Conservation (phyloP, 2,329 filamentous ascomycete genomes). For the Aspergillus phoenicis region DNA sequence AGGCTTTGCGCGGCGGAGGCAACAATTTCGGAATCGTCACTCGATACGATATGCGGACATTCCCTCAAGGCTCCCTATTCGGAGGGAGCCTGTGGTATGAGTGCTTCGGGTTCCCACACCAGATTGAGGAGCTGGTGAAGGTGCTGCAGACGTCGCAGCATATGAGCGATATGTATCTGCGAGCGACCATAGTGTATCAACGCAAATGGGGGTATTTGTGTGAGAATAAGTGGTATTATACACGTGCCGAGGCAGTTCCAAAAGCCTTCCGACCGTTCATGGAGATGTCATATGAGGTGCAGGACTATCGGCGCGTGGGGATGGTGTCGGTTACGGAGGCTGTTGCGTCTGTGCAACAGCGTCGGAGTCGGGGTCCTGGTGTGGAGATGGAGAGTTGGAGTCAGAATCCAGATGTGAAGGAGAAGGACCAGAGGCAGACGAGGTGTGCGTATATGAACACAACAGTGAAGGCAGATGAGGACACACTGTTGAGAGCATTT, state of each 20-base stretch:
- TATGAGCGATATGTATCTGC: background rate
- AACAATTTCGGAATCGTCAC: background rate
- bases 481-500: background rate
- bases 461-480: background rate
- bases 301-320: background rate
- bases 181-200: background rate
- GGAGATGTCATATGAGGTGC: background rate
- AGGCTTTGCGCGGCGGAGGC: background rate
- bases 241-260: background rate
- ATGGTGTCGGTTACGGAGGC: background rate
- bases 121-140: background rate
- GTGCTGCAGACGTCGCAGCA: background rate
- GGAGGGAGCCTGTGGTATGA: background rate
- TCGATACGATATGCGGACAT: background rate
- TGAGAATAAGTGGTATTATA: background rate
- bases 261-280: background rate
- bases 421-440: background rate
- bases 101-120: background rate
- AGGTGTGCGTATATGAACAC: background rate
- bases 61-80: background rate
- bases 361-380: no score
- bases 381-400: no score
- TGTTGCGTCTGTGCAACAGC: no score
- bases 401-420: background rate
- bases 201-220: background rate